Base-by-base conservation (phyloP, 805 yeast genomes). In the Komagataella pseudopastoris region DNA sequence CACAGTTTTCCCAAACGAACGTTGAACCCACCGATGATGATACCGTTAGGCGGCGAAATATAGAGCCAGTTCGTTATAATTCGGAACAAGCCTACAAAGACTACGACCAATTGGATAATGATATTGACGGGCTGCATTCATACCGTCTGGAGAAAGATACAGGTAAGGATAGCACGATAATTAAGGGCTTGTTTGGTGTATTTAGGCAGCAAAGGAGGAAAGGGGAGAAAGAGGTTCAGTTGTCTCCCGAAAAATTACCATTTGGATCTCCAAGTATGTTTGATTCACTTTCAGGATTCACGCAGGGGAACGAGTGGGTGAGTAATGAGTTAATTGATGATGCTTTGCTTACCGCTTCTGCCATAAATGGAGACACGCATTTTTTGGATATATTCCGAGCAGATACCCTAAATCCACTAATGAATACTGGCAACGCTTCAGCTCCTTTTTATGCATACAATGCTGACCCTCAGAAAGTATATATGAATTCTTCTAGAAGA, bases 61-160 rank as follows among this genome's bases (percentile, higher is more conserved):
- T 87, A 10, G 90, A 78, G 3, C 84, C 85, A 63, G 96, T 88
- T 0, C 72, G 69, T 52, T 89, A 88, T 71, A 79, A 85, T 16
- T 74, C 76, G 20, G 74, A 72, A 46, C 67, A 68, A 59, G 66
- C 69, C 48, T 89, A 85, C 63, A 76, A 72, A 51, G 76, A 80
- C n/a, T 88, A 88, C 62, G 88, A 85, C 43, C 95, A 88, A 18
- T 82, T 89, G 81, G 96, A 89, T 63, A 70, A 71, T 46, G 88
- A 85, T 57, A 67, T 86, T 49, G 74, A 77, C 1, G 60, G 70
- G 3, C 65, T 88, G 20, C 83, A 84, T 36, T 74, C 75, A 39
- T 63, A 71, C 17, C 39, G 39, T 14, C 39, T 30, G 8, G 65
- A 71, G 6, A 52, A 54, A 43, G 20, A 30, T 12, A 22, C 22